Evolutionary conservation across 768 basidiomycete species (phyloP), one percentile per base, ranked within the genome.

Genomic region (Tephrocybe sp.): DNA sequence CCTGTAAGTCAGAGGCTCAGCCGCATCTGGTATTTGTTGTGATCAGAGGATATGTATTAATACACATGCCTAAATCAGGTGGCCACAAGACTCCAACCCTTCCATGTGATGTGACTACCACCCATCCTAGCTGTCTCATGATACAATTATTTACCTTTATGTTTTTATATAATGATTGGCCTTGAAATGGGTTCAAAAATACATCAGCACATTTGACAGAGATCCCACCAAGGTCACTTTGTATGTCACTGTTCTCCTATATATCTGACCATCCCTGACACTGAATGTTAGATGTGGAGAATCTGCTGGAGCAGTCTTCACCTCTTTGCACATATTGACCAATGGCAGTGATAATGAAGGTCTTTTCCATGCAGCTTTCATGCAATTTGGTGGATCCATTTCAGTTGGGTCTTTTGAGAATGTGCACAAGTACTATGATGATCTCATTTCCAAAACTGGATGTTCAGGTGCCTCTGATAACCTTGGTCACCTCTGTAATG

Each of bases 121-220:
- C n/a, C n/a, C n/a, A n/a, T n/a, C n/a, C n/a, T n/a, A n/a, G n/a
- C n/a, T n/a, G n/a, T n/a, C n/a, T n/a, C n/a, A n/a, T n/a, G n/a
- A n/a, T n/a, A n/a, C n/a, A n/a, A n/a, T n/a, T n/a, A n/a, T n/a
- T n/a, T n/a, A n/a, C n/a, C n/a, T n/a, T n/a, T n/a, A n/a, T n/a
- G n/a, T n/a, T 3, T 37, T 42, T n/a, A 9, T 62, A 86, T 78
- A 82, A 59, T 72, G 80, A 21, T 64, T 77, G 27, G 84, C 81
- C 1, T 58, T 89, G 6, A 63, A 77, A 47, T 88, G 86, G 86
- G 69, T 88, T 1, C 78, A 84, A 54, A 78, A 82, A 58, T 81
- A 88, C 59, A 84, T 87, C 54, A 54, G 62, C 27, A 67, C 70
- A 7, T 88, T 87, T 53, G 85, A 86, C 1, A 87, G 87, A 9